Conservation (phyloP, 2,329 filamentous ascomycete genomes). For the Aspergillus brunneoviolaceus region DNA sequence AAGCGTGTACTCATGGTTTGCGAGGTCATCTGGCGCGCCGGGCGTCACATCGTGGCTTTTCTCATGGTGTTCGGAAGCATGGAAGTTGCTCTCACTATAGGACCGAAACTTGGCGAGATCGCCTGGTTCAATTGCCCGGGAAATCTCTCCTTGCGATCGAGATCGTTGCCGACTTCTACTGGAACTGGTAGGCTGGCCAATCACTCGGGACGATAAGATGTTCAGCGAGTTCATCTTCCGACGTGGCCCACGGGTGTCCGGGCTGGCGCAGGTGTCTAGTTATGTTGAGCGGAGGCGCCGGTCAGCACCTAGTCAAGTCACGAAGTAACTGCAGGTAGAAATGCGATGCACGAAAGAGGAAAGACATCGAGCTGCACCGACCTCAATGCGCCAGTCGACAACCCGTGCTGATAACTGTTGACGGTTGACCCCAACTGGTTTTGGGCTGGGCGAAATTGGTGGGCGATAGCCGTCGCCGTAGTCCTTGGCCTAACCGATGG, state of each 20-base stretch:
- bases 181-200: constrained; percentile 57
- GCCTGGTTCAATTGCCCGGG: constrained; percentile 30
- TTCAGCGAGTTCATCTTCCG: constrained; percentile 94
- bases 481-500: not conserved
- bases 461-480: constrained; percentile 2
- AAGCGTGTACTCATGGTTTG: constrained; percentile 35
- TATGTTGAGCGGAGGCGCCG: constrained; percentile 15
- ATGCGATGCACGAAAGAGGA: constrained; percentile 8
- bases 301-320: constrained; percentile 15
- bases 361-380: constrained; percentile 23
- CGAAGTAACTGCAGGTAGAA: constrained; percentile 7
- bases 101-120: constrained; percentile 43
- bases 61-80: constrained; percentile 30
- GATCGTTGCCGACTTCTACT: constrained; percentile 52
- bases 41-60: constrained; percentile 28
- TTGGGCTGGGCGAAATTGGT: constrained; percentile 6
- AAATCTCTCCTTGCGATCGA: constrained; percentile 52
- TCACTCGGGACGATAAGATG: constrained; percentile 82
- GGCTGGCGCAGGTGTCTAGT: constrained; percentile 38
- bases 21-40: constrained; percentile 24
- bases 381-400: constrained; percentile 43
- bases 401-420: constrained; percentile 29
- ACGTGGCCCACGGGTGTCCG: constrained; percentile 48
- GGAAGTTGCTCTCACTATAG: constrained; percentile 44
- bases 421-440: constrained; percentile 12